A percentile compares a stretch with the other conserved stretches of the same genome.
Conservation (phyloP, 2,329 filamentous ascomycete species). For the Bertia moriformis region DNA sequence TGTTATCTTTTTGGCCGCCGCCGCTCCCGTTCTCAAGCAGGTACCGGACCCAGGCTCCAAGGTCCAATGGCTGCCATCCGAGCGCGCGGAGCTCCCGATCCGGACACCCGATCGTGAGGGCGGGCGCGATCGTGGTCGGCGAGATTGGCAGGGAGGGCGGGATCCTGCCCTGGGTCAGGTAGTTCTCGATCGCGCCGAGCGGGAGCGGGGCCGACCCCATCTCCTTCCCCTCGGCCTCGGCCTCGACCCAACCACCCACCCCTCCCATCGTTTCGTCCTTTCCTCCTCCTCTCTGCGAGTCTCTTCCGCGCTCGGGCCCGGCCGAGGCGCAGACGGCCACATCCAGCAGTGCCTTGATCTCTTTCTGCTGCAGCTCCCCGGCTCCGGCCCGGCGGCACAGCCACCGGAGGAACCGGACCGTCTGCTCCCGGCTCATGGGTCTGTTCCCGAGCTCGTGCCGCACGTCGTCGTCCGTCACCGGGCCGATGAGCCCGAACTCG, state of each 20-base stretch:
- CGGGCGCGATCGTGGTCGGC: conserved; percentile 67
- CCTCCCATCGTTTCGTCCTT: no score
- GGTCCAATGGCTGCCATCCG: conserved; percentile 73
- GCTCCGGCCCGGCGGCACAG: conserved; percentile 54
- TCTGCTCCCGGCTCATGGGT: conserved; percentile 64
- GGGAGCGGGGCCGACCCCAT: conserved; percentile 59
- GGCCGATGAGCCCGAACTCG: conserved; percentile 73
- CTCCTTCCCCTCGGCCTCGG: no score
- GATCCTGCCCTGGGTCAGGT: conserved; percentile 63
- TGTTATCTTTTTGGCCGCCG: conserved; percentile 39
- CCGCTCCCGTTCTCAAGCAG: conserved; percentile 60
- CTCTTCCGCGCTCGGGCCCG: no score
- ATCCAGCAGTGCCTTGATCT: conserved; percentile 57
- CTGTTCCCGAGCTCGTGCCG: conserved; percentile 69
- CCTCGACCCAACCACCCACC: no score
- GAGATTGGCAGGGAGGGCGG: conserved; percentile 71
- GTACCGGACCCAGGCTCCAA: conserved; percentile 74
- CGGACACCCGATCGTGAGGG: conserved; percentile 61
- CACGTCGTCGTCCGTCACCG: conserved; percentile 78
- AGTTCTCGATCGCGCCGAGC: conserved; percentile 61
- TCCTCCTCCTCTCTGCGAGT: no score
- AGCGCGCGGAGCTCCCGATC: conserved; percentile 60
- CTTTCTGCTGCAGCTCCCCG: conserved; percentile 58
- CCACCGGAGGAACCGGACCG: conserved; percentile 76
- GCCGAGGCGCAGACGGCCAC: conserved; percentile 68